Percentiles rank a stretch among this genome's conserved stretches.
Conservation (phyloP, 139 green algal genomes). For the Eudorina sp. region DNA sequence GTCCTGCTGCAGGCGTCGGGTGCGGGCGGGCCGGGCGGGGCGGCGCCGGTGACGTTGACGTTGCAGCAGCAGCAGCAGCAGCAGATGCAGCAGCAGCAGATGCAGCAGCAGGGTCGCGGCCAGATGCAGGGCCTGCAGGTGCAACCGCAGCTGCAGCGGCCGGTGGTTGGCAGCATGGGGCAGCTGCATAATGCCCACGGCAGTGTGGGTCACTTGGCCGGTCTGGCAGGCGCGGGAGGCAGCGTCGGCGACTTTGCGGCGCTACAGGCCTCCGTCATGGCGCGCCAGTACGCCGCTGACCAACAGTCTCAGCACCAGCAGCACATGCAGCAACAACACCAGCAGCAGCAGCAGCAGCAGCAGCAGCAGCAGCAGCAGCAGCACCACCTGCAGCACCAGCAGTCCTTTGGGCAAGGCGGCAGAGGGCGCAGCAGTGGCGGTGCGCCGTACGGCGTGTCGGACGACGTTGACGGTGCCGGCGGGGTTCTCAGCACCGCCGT, state of each 20-base stretch:
- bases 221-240: not conserved
- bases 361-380: conserved; percentile 4
- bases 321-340: not conserved
- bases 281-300: not conserved
- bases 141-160: not conserved
- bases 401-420: no score
- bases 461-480: not conserved
- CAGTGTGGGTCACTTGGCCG: not conserved
- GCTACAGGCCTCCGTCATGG: not conserved
- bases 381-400: no score
- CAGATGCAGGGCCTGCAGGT: not conserved
- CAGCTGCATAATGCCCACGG: conserved; percentile 9
- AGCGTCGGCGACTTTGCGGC: conserved; percentile 18
- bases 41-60: not conserved
- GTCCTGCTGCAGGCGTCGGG: conserved; percentile 31
- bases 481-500: not conserved
- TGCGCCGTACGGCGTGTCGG: not conserved
- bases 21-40: not conserved
- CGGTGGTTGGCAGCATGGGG: not conserved
- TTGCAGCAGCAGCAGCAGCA: not conserved
- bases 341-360: no score
- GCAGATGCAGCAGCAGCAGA: not conserved
- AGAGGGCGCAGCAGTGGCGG: not conserved
- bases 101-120: not conserved
- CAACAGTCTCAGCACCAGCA: not conserved